Percentiles rank a stretch among this genome's conserved stretches.
Evolutionary conservation across 352 stramenopile genomes (phyloP).

Genomic region (Phytopythium boreale): DNA sequence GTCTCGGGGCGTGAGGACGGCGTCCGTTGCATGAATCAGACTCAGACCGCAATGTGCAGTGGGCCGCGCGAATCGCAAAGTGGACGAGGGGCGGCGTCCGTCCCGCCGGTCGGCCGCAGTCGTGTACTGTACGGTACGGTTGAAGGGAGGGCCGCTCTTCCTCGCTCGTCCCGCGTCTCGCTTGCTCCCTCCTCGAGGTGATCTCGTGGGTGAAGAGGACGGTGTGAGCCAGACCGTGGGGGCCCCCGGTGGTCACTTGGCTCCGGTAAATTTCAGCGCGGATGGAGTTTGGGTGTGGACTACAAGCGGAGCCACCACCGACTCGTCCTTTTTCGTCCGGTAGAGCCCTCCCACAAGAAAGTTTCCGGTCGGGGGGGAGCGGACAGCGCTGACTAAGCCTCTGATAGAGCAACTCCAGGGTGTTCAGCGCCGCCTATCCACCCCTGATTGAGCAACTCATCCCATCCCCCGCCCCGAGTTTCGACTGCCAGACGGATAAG

Average conservation of each 20-base stretch:
- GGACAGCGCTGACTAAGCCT: not conserved
- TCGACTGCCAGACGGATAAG: not conserved
- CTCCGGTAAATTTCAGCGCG: not conserved
- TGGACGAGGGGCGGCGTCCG: not conserved
- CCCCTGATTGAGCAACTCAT: not conserved
- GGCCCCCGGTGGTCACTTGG: not conserved
- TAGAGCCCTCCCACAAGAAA: slow-evolving; percentile 16
- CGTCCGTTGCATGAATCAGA: not conserved
- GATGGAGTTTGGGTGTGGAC: not conserved
- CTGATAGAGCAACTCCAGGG: not conserved
- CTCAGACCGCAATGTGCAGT: not conserved
- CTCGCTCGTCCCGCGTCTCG: not conserved
- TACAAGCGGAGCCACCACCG: not conserved
- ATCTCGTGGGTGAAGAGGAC: not conserved
- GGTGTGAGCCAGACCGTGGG: not conserved
- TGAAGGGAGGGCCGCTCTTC: not conserved
- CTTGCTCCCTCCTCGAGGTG: not conserved
- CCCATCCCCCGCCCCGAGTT: not conserved
- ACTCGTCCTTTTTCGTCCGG: too few relatives aligned
- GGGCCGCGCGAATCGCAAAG: not conserved
- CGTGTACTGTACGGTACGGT: not conserved
- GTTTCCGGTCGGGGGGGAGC: not conserved
- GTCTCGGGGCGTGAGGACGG: not conserved
- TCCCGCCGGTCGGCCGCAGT: not conserved
- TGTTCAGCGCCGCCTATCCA: not conserved